A percentile compares a stretch with the other conserved stretches of the same genome.
Conservation (phyloP, 169 alveolate genomes). For the Ichthyophthirius multifiliis region DNA sequence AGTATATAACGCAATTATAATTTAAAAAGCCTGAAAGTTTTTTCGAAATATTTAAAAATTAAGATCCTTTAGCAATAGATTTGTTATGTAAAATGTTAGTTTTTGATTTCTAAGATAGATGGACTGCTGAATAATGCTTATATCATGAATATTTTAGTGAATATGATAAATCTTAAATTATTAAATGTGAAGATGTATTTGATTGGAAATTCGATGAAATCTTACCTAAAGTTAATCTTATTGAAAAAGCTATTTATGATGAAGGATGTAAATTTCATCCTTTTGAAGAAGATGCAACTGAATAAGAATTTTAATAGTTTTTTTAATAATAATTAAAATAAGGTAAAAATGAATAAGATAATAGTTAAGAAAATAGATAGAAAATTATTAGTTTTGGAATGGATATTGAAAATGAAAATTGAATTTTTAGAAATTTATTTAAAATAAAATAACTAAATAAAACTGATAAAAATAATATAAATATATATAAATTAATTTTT, state of each 20-base stretch:
- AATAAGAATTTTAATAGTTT: background rate
- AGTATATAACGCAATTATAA: constrained; percentile 68
- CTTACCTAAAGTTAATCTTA: constrained; percentile 9
- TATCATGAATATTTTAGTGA: constrained; percentile 81
- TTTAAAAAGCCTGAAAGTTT: constrained; percentile 65
- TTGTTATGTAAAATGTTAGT: constrained; percentile 73
- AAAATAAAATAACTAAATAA: no score
- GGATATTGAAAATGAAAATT: no score
- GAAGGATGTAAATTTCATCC: constrained; percentile 1
- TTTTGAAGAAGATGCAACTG: background rate
- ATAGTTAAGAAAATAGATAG: no score
- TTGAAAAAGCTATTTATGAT: background rate
- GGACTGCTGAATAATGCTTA: constrained; percentile 63
- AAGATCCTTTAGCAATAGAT: constrained; percentile 77
- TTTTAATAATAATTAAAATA: background rate
- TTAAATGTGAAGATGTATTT: background rate
- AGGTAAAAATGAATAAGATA: no score
- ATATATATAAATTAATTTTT: no score
- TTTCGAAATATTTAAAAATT: constrained; percentile 76
- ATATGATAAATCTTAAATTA: background rate
- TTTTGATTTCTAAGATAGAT: constrained; percentile 74
- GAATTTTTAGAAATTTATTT: no score
- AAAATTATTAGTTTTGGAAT: no score
- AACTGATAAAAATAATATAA: no score
- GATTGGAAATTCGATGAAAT: background rate